These are phyloP conservation scores for Yueomyces sp. DNA, from an alignment of 805 yeast species.

Conservation along the genomic window DNA sequence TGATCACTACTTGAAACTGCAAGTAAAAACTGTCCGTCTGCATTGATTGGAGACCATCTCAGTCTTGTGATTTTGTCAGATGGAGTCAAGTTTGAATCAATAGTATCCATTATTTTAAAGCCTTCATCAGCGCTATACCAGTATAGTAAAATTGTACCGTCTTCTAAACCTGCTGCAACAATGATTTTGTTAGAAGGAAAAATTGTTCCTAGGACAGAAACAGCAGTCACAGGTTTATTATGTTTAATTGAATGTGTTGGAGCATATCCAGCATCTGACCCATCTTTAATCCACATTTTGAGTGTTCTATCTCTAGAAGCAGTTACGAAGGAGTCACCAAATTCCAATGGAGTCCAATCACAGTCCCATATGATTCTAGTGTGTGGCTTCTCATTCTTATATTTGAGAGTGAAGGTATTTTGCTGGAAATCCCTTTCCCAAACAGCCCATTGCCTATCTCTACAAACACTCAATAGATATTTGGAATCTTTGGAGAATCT, in stretches of 20 bases:
- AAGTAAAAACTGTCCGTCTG: slow-evolving; percentile 24
- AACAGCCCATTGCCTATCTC: slow-evolving; percentile 76
- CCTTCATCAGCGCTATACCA: slow-evolving; percentile 20
- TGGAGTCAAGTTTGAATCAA: slow-evolving; percentile 37
- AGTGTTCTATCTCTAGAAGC: slow-evolving; percentile 77
- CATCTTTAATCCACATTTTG: slow-evolving; percentile 45
- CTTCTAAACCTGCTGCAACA: slow-evolving; percentile 58
- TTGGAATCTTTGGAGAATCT: slow-evolving; percentile 58
- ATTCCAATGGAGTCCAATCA: slow-evolving; percentile 57
- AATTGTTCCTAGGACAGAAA: slow-evolving; percentile 32
- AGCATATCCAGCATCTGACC: slow-evolving; percentile 12
- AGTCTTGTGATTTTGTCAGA: slow-evolving; percentile 49
- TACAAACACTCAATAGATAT: slow-evolving; percentile 61
- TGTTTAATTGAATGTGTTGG: slow-evolving; percentile 32
- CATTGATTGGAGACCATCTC: slow-evolving; percentile 33
- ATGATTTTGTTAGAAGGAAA: slow-evolving; percentile 20
- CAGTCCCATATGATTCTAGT: slow-evolving; percentile 92
- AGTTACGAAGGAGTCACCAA: slow-evolving; percentile 50
- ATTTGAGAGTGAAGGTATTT: slow-evolving; percentile 28
- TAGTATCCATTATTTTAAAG: slow-evolving; percentile 12
- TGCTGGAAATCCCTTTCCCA: slow-evolving; percentile 40
- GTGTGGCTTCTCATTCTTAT: slow-evolving; percentile 60
- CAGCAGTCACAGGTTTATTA: slow-evolving; percentile 50
- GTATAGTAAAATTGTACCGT: slow-evolving; percentile 43
- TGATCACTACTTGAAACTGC: slow-evolving; percentile 55